Evolutionary conservation across 1,284 basidiomycete genomes (phyloP).

Genomic region (Moesziomyces globuligerus): DNA sequence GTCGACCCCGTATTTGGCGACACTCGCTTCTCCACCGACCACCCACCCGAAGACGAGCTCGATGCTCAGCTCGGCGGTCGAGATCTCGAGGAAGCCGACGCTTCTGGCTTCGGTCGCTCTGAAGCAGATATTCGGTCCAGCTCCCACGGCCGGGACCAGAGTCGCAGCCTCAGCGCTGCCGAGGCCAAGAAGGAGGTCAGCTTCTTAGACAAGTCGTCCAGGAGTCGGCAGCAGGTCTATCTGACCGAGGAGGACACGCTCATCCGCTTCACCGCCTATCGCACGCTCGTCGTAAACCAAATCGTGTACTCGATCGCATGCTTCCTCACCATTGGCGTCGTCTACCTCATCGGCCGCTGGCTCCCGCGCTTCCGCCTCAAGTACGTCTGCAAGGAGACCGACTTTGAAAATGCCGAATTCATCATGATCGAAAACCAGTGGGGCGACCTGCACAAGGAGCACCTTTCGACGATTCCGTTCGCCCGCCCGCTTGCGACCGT

Average conservation of each 20-base stretch:
- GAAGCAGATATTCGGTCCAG: slow-evolving; percentile 25
- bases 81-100: slow-evolving; percentile 33
- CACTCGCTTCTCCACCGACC: slow-evolving; percentile 51
- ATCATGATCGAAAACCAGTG: slow-evolving; percentile 80
- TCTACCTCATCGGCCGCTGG: slow-evolving; percentile 91
- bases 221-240: slow-evolving; percentile 80
- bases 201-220: slow-evolving; percentile 62
- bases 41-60: slow-evolving; percentile 55
- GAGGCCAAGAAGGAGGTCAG: slow-evolving; percentile 33
- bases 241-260: slow-evolving; percentile 90
- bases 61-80: slow-evolving; percentile 54
- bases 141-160: slow-evolving; percentile 5
- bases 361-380: slow-evolving; percentile 88
- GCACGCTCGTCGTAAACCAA: slow-evolving; percentile 75
- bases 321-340: slow-evolving; percentile 77
- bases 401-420: slow-evolving; percentile 79
- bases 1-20: slow-evolving; percentile 65
- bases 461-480: slow-evolving; percentile 57
- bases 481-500: slow-evolving; percentile 62
- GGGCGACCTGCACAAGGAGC: slow-evolving; percentile 62
- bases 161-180: slow-evolving; percentile 2
- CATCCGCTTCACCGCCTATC: slow-evolving; percentile 90
- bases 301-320: slow-evolving; percentile 80
- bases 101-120: slow-evolving; percentile 42
- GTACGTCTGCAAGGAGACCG: slow-evolving; percentile 84